Conservation (phyloP, 2,329 filamentous ascomycete genomes). For the Aspergillus sp. region DNA sequence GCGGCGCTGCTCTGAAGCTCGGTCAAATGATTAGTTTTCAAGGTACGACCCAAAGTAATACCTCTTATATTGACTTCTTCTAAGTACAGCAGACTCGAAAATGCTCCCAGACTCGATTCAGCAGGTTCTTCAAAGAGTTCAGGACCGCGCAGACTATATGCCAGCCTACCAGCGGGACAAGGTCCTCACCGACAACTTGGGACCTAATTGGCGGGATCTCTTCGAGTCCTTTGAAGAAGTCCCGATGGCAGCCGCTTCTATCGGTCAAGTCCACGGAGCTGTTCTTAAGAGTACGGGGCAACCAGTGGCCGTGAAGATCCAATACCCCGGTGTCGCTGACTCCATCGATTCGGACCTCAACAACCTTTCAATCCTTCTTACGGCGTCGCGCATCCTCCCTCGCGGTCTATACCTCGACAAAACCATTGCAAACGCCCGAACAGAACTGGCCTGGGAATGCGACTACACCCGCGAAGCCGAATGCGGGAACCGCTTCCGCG, state of each 20-base stretch:
- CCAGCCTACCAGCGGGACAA: slow-evolving; percentile 86
- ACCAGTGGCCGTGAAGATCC: slow-evolving; percentile 89
- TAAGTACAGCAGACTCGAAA: slow-evolving; percentile 66
- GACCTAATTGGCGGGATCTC: slow-evolving; percentile 77
- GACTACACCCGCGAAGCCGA: slow-evolving; percentile 88
- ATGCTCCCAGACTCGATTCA: slow-evolving; percentile 87
- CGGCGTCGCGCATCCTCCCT: slow-evolving; percentile 84
- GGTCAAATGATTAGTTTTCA: slow-evolving; percentile 99
- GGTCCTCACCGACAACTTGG: slow-evolving; percentile 77
- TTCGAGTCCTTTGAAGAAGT: slow-evolving; percentile 85
- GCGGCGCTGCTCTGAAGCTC: slow-evolving; percentile 92
- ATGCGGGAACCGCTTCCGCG: slow-evolving; percentile 72
- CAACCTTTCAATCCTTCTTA: slow-evolving; percentile 87
- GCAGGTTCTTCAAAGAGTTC: slow-evolving; percentile 86
- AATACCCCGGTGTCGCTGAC: slow-evolving; percentile 93
- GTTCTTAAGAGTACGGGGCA: slow-evolving; percentile 72
- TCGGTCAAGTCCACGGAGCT: slow-evolving; percentile 91
- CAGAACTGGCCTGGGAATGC: slow-evolving; percentile 94
- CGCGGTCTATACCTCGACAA: slow-evolving; percentile 93
- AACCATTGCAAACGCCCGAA: slow-evolving; percentile 91
- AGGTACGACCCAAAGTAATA: slow-evolving; percentile 38
- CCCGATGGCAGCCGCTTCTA: slow-evolving; percentile 92
- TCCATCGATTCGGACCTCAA: slow-evolving; percentile 96
- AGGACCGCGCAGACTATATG: slow-evolving; percentile 98
- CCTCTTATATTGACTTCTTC: not conserved